Evolutionary conservation across 495 filamentous ascomycete genomes (phyloP), one percentile per base, ranked within the genome.

Genomic region (Mycothermus thermophilus): DNA sequence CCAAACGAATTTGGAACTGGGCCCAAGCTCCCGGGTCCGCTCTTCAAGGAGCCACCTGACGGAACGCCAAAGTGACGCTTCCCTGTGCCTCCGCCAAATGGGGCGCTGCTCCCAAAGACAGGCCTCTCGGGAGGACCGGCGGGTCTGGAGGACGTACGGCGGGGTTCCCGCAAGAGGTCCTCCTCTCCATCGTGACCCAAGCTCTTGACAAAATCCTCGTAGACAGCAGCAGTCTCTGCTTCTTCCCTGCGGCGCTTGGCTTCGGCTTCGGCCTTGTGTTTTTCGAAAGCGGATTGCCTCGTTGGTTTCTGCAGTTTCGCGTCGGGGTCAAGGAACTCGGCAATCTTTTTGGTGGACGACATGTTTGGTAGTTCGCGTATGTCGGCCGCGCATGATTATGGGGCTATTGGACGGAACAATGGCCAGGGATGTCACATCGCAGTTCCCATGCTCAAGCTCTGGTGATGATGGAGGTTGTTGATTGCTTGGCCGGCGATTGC

Each of bases 201-300:
- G 16, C 77, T 83, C 49, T 90, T 88, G 40, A 90, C 76, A 51
- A 93, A 94, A 42, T 88, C 83, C 39, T 92, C 76, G 51, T 84
- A 83, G 10, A 83, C 88, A 7, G 87, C 88, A 22, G 81, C 83
- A 13, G 82, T 93, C 56, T 94, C 88, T 40, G 78, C 83, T 52
- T 79, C 79, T 57, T 93, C 88, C 37, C 84, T 71, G 44, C 73
- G 69, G 22, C 83, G 79, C 58, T 95, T 96, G 11, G 84, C 88
- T 64, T 94, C 83, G 21, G 83, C 86, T 52, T 93, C 87, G 25
- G 82, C 83, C 62, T 87, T 90, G 46, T 90, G 83, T 36, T 79
- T 78, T 59, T 96, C 88, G 59, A 93, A 96, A 21, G 83, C 71
- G 9, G 85, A 92, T 52, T 93, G 85, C 58, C 87, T 92, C 25